Evolutionary conservation across 345 rosid species (phyloP), one percentile per base, ranked within the genome.

Genomic region (Garcia nutans): DNA sequence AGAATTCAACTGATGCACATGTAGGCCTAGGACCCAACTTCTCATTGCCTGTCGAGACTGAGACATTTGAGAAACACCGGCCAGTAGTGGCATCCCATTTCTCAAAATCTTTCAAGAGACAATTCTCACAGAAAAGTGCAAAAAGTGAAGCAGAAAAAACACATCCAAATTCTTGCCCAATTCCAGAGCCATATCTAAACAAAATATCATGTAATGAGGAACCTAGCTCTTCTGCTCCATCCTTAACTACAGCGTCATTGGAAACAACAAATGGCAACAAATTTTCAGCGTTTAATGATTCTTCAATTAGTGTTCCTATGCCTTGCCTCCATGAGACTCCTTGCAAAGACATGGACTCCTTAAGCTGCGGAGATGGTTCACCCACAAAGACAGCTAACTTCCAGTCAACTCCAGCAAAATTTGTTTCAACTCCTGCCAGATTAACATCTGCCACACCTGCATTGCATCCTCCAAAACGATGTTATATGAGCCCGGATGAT

Each of bases 381-480:
- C 84, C 82, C 20, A 67, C 42, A 28, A 64, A 84, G 71, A 72
- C 49, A 68, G 87, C 79, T 37, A 26, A 66, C 33, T 12, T 72
- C 16, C 78, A 78, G 49, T 79, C 88, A 55, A 93, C 96, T 84
- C 96, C 97, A 57, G 91, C 88, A 45, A 88, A 89, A 78, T 82
- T 83, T 58, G 89, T 73, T 67, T 82, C 85, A 57, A 88, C 97
- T 76, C 94, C 97, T 20, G 75, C 84, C 26, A 68, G 86, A 61
- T 55, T 86, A 61, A 78, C 75, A 85, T 80, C 91, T 60, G 65
- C 85, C 16, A 89, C 95, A 26, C 86, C 89, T 15, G 62, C 79
- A 16, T 47, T 78, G 58, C 82, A 65, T 16, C 74, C 80, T 0
- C 84, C 75, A 71, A 92, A 89, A 86, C 88, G 94, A 85, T 71